Evolutionary conservation across 2,329 filamentous ascomycete species (phyloP).

Genomic region (Magnaporthiopsis rhizophila): DNA sequence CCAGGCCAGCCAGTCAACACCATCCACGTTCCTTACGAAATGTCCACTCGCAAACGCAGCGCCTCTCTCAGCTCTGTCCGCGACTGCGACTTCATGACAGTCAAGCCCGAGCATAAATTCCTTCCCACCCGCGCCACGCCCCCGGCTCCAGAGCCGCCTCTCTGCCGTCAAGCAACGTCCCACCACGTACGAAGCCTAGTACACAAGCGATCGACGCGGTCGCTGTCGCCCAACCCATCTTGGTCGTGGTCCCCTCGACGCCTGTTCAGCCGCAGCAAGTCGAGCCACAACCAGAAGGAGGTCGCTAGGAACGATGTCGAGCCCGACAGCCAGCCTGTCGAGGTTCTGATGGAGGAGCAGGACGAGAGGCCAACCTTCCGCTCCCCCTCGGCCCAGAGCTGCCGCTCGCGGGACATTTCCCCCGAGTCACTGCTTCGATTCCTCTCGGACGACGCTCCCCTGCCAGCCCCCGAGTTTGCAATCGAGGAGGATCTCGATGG

Average conservation of each 20-base stretch:
- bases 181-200: neutral
- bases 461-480: slow-evolving; percentile 22
- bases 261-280: slow-evolving; percentile 35
- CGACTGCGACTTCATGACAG: slow-evolving; percentile 57
- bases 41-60: slow-evolving; percentile 50
- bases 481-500: slow-evolving; percentile 21
- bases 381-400: slow-evolving; percentile 30
- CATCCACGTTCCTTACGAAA: slow-evolving; percentile 69
- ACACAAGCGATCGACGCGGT: slow-evolving; percentile 30
- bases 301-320: slow-evolving; percentile 20
- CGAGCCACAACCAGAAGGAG: slow-evolving; percentile 4
- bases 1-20: slow-evolving; percentile 85
- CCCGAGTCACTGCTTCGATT: slow-evolving; percentile 47
- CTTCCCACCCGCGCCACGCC: slow-evolving; percentile 56
- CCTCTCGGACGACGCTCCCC: slow-evolving; percentile 34
- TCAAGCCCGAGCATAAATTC: slow-evolving; percentile 72
- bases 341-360: neutral
- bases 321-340: slow-evolving; percentile 11
- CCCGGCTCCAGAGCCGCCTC: slow-evolving; percentile 33
- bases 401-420: slow-evolving; percentile 42
- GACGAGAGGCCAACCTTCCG: slow-evolving; percentile 21
- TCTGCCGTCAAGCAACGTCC: slow-evolving; percentile 25
- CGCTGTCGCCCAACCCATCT: slow-evolving; percentile 38
- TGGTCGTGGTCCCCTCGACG: slow-evolving; percentile 39
- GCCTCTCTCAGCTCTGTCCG: slow-evolving; percentile 56